Base-by-base conservation (phyloP, 2,329 filamentous ascomycete species). In the Trichoderma afroharzianum region DNA sequence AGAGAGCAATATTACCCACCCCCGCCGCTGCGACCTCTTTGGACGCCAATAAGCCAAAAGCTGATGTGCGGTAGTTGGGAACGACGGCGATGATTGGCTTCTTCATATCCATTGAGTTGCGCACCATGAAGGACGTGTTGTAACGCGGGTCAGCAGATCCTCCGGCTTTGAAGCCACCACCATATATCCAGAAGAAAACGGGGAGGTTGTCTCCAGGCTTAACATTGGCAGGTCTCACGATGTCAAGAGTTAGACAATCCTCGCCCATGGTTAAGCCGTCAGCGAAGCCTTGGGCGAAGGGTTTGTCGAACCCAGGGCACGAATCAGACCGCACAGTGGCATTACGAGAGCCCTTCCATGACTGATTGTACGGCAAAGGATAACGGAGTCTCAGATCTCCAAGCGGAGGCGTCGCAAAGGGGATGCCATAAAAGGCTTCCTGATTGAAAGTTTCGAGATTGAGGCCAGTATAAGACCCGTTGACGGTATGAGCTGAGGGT, bases 171-270 rank as follows among this genome's bases (percentile, higher is more conserved):
- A 69, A 72, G n/a, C 70, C 70, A 11, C 70, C 70, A 18, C 70
- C 70, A 26, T 72, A 62, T 43, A 72, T 72, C 70, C 70, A 72
- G 28, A 72, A 50, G 26, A 72, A 58, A 7, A 68, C 63, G 11
- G 70, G 70, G 26, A 72, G 70, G 1, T 70, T 63, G 21, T 63
- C 58, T 14, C 63, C 53, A 32, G 57, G 43, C 0, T 32, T 15
- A 11, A 55, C 57, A 32, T 68, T 68, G 50, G 70, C 63, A 0
- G 70, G 70, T 32, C 63, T 68, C 7, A 58, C 66, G 0, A 72
- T 66, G 21, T 72, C 64, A 21, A 72, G 57, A 4, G 66, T 72
- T n/a, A 72, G 66, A 21, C 70, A 72, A 33, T 68, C 57, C 21
- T 72, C 70, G 55, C 63, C n/a, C 64, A 68, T 68, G 4, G 64